Evolutionary conservation across 257 asterid genomes (phyloP).

Genomic region (Jasminum sambac): DNA sequence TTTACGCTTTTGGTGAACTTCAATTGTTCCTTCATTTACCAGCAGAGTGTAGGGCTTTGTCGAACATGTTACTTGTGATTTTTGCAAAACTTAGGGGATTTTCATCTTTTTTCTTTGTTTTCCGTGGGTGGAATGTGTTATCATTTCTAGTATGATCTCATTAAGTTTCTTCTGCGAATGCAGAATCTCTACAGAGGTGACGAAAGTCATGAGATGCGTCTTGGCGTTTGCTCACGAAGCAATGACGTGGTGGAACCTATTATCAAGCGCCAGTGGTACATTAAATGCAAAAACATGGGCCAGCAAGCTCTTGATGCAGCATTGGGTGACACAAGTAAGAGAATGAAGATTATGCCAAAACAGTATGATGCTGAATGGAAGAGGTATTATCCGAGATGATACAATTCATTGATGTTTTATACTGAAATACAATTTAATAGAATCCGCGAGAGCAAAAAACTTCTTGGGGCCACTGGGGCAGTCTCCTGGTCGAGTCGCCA

Average conservation of each 20-base stretch:
- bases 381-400: conserved; percentile 50
- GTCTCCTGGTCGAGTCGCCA: too few species aligned
- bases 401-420: conserved; percentile 6
- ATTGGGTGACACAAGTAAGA: conserved; percentile 49
- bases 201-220: conserved; percentile 85
- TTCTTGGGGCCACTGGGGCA: too few species aligned
- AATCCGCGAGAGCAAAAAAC: too few species aligned
- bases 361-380: conserved; percentile 92
- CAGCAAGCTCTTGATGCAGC: conserved; percentile 87
- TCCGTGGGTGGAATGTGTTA: background rate
- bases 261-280: conserved; percentile 97
- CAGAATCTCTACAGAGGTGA: conserved; percentile 85
- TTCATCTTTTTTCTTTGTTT: background rate
- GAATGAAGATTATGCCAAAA: conserved; percentile 75
- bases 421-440: too few species aligned
- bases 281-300: conserved; percentile 79
- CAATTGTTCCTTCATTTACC: background rate
- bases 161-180: conserved; percentile 22
- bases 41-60: background rate
- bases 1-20: background rate
- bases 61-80: background rate
- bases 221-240: conserved; percentile 89
- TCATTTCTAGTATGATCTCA: conserved; percentile 15
- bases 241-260: conserved; percentile 92
- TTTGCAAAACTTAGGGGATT: background rate